Conservation (phyloP, 495 filamentous ascomycete species). For the Copromyces sp. region DNA sequence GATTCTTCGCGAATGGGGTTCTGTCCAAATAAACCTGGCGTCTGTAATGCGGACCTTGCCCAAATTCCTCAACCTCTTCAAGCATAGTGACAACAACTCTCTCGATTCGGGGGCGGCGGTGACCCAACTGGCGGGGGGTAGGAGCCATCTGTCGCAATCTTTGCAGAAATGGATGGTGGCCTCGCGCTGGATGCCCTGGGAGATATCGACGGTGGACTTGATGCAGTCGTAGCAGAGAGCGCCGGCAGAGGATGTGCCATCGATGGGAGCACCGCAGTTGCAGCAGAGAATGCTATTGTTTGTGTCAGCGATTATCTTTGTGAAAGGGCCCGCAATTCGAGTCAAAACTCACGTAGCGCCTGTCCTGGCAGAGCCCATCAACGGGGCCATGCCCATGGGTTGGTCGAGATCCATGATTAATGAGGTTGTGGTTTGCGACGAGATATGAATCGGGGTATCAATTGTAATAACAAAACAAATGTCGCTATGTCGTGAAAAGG, state of each 20-base stretch:
- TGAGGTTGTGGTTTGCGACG: not conserved
- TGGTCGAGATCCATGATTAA: constrained; percentile 59
- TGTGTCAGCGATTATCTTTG: constrained; percentile 4
- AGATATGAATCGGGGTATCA: not conserved
- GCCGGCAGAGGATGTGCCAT: constrained; percentile 75
- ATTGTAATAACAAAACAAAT: not conserved
- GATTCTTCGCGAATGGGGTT: constrained; percentile 84
- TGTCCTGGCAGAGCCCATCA: constrained; percentile 36
- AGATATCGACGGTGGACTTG: constrained; percentile 85
- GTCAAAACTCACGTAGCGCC: constrained; percentile 46
- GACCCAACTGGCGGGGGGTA: constrained; percentile 79
- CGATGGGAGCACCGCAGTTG: constrained; percentile 89
- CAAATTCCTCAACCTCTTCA: constrained; percentile 71
- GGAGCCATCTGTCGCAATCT: constrained; percentile 90
- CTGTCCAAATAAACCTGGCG: constrained; percentile 95
- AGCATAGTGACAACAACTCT: constrained; percentile 81
- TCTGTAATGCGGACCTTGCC: constrained; percentile 86
- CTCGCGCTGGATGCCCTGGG: constrained; percentile 82
- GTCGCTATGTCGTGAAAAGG: not conserved
- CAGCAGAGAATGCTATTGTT: constrained; percentile 72
- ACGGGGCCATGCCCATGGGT: constrained; percentile 44
- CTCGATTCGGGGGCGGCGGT: constrained; percentile 71
- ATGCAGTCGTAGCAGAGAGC: constrained; percentile 92
- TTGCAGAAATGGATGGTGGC: constrained; percentile 72
- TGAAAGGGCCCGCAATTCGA: not conserved